Base-by-base conservation (phyloP, 306 rosid species). In the Lathyrus aphaca region DNA sequence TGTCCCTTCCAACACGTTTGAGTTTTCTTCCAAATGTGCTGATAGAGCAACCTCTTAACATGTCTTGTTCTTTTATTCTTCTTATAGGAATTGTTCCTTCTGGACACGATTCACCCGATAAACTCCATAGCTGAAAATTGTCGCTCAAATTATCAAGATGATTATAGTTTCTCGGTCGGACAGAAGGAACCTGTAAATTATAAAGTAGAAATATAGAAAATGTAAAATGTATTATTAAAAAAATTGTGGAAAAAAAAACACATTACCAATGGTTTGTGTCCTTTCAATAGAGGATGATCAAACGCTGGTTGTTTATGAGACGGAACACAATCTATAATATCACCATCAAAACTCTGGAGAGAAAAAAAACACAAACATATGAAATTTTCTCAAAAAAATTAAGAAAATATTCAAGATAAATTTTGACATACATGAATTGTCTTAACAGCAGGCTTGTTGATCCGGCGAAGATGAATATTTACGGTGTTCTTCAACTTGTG, bases 221-320 rank as follows among this genome's bases (percentile, higher is more conserved):
- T 57, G 16, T 21, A 70, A 37, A 25, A 15, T 16, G 64, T 12
- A 59, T 6, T 56, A 29, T 1, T 12, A 1, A 69, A 68, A n/a
- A n/a, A n/a, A n/a, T n/a, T n/a, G n/a, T n/a, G n/a, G 2, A 11
- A 29, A 55, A 13, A 13, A 17, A 21, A 6, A 14, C 1, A 38
- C 11, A 10, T 25, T 85, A 93, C 98, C 92, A 95, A 44, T 83
- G 96, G 97, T 75, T 80, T 86, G 16, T 82, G 85, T 10, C 87
- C 97, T 73, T 69, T 83, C 45, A 95, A 74, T 4, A 35, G 74
- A 54, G 97, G 97, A 78, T 95, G 97, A 75, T 95, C 99, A 72
- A 95, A 95, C 62, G 99, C 97, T 14, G 92, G 95, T 79, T 95
- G 99, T 8, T 55, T 79, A 73, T 88, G 93, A 77, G 97, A 87